Evolutionary conservation across 1,139 yeast species (phyloP).

Genomic region (Magnusiomyces magnusii): DNA sequence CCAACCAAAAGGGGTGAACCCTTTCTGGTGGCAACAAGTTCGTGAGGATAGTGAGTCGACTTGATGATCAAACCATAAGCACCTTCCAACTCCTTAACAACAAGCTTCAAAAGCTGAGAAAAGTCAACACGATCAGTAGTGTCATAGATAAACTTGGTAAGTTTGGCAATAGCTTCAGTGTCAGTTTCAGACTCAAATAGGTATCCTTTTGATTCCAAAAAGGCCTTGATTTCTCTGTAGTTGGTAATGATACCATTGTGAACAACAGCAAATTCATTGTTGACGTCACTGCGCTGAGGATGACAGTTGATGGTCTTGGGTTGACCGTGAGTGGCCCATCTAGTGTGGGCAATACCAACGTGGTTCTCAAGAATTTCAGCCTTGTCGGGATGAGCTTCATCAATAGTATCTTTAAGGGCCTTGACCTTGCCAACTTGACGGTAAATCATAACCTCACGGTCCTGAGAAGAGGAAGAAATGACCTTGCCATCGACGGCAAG

Average conservation of each 20-base stretch:
- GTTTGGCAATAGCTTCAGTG: constrained; percentile 95
- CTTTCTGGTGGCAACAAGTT: constrained; percentile 94
- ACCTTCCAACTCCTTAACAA: constrained; percentile 89
- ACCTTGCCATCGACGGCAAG: constrained; percentile 90
- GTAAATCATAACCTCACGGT: constrained; percentile 50
- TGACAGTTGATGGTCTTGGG: constrained; percentile 85
- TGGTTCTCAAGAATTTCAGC: constrained; percentile 68
- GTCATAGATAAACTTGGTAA: constrained; percentile 86
- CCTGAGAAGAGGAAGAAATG: constrained; percentile 17
- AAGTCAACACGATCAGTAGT: constrained; percentile 72
- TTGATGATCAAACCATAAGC: constrained; percentile 94
- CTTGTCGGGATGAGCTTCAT: constrained; percentile 45
- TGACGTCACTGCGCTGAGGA: constrained; percentile 85
- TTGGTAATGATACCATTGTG: constrained; percentile 99
- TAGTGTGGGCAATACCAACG: constrained; percentile 96
- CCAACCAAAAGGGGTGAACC: constrained; percentile 98
- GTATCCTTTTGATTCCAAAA: constrained; percentile 72
- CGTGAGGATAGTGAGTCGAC: constrained; percentile 89
- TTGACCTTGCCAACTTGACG: constrained; percentile 91
- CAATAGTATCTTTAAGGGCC: constrained; percentile 65
- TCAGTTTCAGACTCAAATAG: constrained; percentile 90
- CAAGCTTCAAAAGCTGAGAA: constrained; percentile 87
- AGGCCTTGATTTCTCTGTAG: constrained; percentile 80
- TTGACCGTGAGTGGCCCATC: constrained; percentile 99
- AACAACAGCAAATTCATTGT: constrained; percentile 81